Conservation (phyloP, 2,329 filamentous ascomycete species). For the Clarireedia paspali region DNA sequence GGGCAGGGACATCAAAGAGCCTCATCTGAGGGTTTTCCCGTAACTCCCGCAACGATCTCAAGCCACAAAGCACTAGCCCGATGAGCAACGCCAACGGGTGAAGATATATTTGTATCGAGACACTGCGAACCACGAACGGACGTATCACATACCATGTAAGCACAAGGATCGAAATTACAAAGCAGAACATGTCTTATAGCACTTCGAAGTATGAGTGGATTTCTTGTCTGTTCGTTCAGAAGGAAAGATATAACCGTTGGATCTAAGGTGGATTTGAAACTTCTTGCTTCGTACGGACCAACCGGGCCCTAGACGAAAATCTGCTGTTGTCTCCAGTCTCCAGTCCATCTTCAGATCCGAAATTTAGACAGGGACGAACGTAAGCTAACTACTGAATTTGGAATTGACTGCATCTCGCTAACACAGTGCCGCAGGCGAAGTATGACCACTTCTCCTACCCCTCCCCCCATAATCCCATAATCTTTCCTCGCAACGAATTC, state of each 20-base stretch:
- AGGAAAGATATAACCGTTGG: neutral
- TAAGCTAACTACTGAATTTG: conserved; percentile 7
- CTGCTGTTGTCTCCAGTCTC: no score
- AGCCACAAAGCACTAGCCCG: neutral
- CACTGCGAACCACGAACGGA: no score
- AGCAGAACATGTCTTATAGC: no score
- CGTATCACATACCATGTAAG: no score
- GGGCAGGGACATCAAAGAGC: neutral
- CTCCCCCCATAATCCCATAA: neutral
- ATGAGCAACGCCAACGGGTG: conserved; percentile 12
- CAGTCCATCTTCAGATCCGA: neutral
- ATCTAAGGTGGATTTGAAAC: neutral
- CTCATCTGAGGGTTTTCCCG: neutral
- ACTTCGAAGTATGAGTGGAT: no score
- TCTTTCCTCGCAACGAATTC: conserved; percentile 5
- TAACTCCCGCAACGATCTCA: neutral
- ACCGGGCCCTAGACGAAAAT: no score
- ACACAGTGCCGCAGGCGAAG: conserved; percentile 17
- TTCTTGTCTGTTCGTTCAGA: neutral
- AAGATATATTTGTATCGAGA: neutral
- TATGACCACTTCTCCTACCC: neutral
- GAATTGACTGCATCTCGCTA: conserved; percentile 18
- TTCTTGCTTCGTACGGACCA: no score
- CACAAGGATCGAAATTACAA: no score
- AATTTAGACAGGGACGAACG: neutral